Base-by-base conservation (phyloP, 2,329 filamentous ascomycete genomes). In the Ophiostoma sp. region DNA sequence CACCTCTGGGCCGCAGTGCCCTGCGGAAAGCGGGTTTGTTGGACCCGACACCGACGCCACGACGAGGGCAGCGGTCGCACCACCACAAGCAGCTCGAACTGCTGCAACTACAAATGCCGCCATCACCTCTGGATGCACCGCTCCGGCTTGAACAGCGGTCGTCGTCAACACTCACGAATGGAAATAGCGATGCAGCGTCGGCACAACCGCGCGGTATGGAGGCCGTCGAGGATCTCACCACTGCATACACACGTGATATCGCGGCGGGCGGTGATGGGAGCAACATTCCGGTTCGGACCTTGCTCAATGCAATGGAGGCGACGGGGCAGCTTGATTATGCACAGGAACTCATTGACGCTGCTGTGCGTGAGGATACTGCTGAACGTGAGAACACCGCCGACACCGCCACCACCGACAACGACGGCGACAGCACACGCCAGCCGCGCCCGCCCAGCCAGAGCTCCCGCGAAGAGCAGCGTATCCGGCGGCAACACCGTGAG, bases 401-500 rank as follows among this genome's bases (percentile, higher is more conserved):
- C 7, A 9, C 50, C 1, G 19, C 6, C 11, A 8, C 6, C 39
- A 12, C 6, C 39, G 36, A 39, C 36, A 39, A 39, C 36, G 9
- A 39, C 36, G 9, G 9, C 9, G 9, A 50, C 48, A 8, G 19
- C 42, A 22, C 72, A 28, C 50, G 48, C 0, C 78, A 82, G 63
- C 81, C 82, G 66, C 78, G 84, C 71, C 78, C 81, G 39, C 79
- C 85, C 74, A 87, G 89, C 73, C 87, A 89, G 79, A 89, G 85
- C 74, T 84, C 82, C 7, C 75, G 42, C 31, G 90, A 90, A 79
- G 93, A 95, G 80, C 90, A 93, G 78, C 88, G 91, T 71, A 85
- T 95, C 74, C 86, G 94, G 74, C 87, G 94, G 76, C 87, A 93
- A 69, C 88, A 95, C 79, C 87, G 94, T 76, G 94, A 97, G 83